Percentiles rank a stretch among this genome's conserved stretches.
Evolutionary conservation across 305 asterid species (phyloP).

Genomic region (Fraxinus sp.): DNA sequence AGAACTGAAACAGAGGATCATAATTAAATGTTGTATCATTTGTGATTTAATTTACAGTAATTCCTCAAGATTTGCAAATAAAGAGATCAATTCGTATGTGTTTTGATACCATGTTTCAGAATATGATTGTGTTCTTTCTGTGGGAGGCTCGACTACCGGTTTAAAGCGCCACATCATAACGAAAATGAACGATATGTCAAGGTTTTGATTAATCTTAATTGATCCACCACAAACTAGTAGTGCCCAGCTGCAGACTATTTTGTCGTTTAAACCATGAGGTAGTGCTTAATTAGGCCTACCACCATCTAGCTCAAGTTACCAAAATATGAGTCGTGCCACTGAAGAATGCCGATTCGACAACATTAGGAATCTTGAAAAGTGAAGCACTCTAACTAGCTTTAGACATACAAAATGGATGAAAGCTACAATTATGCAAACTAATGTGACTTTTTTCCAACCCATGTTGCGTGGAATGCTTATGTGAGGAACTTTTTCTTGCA

Average conservation of each 20-base stretch:
- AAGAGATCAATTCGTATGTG: background rate
- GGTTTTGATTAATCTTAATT: background rate
- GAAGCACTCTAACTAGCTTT: background rate
- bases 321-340: background rate
- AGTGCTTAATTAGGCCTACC: background rate
- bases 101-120: background rate
- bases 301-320: background rate
- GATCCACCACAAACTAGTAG: background rate
- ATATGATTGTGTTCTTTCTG: background rate
- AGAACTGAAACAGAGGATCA: constrained; percentile 14
- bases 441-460: background rate
- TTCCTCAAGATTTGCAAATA: background rate
- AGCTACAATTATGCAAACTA: background rate
- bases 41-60: background rate
- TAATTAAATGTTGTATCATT: background rate
- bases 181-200: background rate
- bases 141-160: background rate
- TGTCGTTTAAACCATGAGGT: background rate
- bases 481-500: background rate
- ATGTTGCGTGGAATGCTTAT: background rate
- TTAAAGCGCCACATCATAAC: background rate
- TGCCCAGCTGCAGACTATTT: background rate
- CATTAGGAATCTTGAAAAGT: background rate
- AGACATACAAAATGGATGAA: background rate
- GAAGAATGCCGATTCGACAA: background rate